Evolutionary conservation across 345 rosid genomes (phyloP).

Genomic region (Ceriops zippeliana): DNA sequence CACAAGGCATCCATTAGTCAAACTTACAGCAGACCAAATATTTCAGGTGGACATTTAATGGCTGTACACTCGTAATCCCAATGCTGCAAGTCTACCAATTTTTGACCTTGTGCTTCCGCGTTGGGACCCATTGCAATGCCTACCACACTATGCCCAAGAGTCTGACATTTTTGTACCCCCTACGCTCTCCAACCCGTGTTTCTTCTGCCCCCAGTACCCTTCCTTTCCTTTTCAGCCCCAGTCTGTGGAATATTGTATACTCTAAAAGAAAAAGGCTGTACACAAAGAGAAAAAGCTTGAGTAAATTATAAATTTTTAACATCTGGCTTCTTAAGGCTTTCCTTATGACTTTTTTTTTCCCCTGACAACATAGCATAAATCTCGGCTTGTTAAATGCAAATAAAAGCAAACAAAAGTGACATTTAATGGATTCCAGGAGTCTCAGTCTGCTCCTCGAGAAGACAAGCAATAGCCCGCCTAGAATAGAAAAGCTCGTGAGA

Average conservation of each 20-base stretch:
- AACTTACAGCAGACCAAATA: no score
- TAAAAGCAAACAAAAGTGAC: neutral
- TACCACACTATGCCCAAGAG: constrained; percentile 8
- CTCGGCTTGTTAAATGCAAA: neutral
- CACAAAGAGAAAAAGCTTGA: neutral
- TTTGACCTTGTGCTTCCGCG: constrained; percentile 5
- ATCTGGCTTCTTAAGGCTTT: neutral
- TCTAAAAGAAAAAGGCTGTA: neutral
- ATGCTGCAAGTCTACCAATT: neutral
- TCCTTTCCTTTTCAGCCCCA: neutral
- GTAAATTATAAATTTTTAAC: neutral
- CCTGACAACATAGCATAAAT: neutral
- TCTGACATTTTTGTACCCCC: constrained; percentile 12
- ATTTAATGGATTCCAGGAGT: constrained; percentile 18
- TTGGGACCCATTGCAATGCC: constrained; percentile 14
- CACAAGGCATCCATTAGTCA: no score
- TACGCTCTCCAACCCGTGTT: no score
- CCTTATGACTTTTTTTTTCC: neutral
- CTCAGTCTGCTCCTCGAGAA: constrained; percentile 4
- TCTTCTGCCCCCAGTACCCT: neutral
- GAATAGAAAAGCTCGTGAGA: constrained; percentile 20
- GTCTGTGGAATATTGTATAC: no score
- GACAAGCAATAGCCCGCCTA: constrained; percentile 40
- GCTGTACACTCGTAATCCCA: neutral
- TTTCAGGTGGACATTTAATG: no score